These are phyloP conservation scores for Leptographium radiaticola DNA, from an alignment of 2,329 filamentous ascomycete genomes.

Conservation along the genomic window DNA sequence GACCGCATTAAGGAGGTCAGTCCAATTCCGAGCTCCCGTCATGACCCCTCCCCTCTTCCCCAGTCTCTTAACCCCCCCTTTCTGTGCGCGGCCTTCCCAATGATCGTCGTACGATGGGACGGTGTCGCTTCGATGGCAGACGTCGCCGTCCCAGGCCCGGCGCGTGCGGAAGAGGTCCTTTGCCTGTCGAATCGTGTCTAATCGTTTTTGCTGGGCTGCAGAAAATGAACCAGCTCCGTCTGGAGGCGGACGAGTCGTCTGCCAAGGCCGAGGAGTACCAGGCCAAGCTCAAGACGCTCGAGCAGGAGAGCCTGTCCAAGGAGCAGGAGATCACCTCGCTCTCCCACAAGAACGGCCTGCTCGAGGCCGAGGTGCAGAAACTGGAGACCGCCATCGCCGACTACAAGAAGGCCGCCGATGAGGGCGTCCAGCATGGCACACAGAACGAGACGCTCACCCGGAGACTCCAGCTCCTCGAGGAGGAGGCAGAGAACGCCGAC, in stretches of 20 bases:
- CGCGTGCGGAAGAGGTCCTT: background rate
- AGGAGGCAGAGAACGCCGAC: conserved; percentile 93
- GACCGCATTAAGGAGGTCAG: conserved; percentile 84
- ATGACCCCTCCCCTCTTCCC: conserved; percentile 2
- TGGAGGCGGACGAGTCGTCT: conserved; percentile 79
- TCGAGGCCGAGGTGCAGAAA: conserved; percentile 88
- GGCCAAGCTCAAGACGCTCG: conserved; percentile 72
- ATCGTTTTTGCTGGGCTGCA: conserved; percentile 22
- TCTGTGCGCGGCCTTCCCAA: background rate
- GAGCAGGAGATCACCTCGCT: conserved; percentile 97
- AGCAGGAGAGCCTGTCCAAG: conserved; percentile 91
- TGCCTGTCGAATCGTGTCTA: conserved; percentile 2
- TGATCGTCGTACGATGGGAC: background rate
- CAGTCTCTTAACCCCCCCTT: background rate
- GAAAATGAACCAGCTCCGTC: conserved; percentile 92
- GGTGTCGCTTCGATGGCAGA: too few species aligned
- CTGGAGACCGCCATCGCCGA: conserved; percentile 73
- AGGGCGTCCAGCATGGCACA: conserved; percentile 68
- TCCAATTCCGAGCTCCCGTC: conserved; percentile 13
- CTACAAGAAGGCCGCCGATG: conserved; percentile 73
- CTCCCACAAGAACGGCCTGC: conserved; percentile 84
- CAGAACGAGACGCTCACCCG: conserved; percentile 87
- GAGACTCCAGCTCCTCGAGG: conserved; percentile 89
- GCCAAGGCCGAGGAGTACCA: conserved; percentile 79
- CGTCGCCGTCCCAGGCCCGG: background rate